phyloP scores from a whole-genome alignment of 352 stramenopile species.

The Phytophthora cactorum region DNA sequence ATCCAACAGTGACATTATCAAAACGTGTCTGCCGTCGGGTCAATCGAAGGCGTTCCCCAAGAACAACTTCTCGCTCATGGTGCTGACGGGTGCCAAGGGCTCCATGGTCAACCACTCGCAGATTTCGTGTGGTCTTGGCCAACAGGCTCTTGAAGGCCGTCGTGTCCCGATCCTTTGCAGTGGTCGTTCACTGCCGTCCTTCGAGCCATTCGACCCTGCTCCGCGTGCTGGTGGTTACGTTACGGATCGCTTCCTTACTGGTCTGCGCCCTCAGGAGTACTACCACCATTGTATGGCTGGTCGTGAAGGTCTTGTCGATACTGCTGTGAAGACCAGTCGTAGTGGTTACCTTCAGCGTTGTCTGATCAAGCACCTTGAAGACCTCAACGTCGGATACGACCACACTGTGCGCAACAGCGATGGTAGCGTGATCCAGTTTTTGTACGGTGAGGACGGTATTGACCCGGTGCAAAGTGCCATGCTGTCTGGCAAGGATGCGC shows the following conservation, averaged over 20 bases:
- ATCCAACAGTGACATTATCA: constrained; percentile 98
- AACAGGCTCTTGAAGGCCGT: constrained; percentile 99
- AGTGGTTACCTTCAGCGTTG: constrained; percentile 99
- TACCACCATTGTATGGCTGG: constrained; percentile 99
- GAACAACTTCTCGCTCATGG: constrained; percentile 99
- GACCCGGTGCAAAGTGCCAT: constrained; percentile 96
- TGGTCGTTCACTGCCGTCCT: constrained; percentile 98
- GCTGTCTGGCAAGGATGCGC: constrained; percentile 92
- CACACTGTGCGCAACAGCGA: constrained; percentile 98
- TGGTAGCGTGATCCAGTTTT: constrained; percentile 98
- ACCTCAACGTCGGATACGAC: constrained; percentile 98
- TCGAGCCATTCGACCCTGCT: constrained; percentile 97
- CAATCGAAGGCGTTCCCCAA: constrained; percentile 98
- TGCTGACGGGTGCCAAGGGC: constrained; percentile 99
- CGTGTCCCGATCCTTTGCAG: constrained; percentile 98
- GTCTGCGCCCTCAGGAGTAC: constrained; percentile 97
- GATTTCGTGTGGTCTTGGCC: constrained; percentile 98
- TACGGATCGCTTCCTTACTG: constrained; percentile 99
- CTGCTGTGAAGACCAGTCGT: constrained; percentile 99
- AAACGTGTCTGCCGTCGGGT: constrained; percentile 97
- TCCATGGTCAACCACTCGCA: constrained; percentile 99
- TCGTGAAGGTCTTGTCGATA: constrained; percentile 98
- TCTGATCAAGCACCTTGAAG: constrained; percentile 99
- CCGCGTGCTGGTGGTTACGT: constrained; percentile 99
- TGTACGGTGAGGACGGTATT: constrained; percentile 99